Evolutionary conservation across 768 basidiomycete species (phyloP).

Genomic region (Heimioporus sp.): DNA sequence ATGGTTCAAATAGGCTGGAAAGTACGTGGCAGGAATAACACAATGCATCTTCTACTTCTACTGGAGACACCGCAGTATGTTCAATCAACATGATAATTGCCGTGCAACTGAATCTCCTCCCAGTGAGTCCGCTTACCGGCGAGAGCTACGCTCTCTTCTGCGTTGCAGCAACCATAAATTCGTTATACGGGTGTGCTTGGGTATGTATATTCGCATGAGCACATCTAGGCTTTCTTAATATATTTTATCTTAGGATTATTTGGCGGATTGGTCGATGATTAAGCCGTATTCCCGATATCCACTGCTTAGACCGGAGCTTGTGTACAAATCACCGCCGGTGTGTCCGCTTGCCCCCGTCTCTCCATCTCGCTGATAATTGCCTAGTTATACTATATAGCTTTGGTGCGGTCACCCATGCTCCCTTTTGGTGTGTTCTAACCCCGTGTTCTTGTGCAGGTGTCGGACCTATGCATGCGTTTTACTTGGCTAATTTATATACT

Average conservation of each 20-base stretch:
- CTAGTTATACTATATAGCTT: slow-evolving; percentile 76
- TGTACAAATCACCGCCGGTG: slow-evolving; percentile 68
- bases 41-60: slow-evolving; percentile 66
- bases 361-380: neutral
- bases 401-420: slow-evolving; percentile 43
- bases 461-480: slow-evolving; percentile 77
- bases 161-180: slow-evolving; percentile 57
- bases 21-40: slow-evolving; percentile 70
- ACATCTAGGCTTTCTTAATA: neutral
- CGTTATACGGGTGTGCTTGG: slow-evolving; percentile 78
- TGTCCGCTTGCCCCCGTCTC: slow-evolving; percentile 12
- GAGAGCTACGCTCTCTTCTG: slow-evolving; percentile 66
- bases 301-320: slow-evolving; percentile 70
- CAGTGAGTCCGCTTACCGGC: slow-evolving; percentile 37
- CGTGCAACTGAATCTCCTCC: neutral
- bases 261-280: slow-evolving; percentile 92
- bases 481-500: slow-evolving; percentile 82
- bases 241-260: slow-evolving; percentile 56
- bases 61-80: slow-evolving; percentile 69
- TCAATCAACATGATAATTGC: neutral
- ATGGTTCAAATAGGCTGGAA: slow-evolving; percentile 62
- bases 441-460: slow-evolving; percentile 41
- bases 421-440: neutral
- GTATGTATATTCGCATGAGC: slow-evolving; percentile 39
- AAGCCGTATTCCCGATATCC: slow-evolving; percentile 52